Percentiles rank a stretch among this genome's conserved stretches.
These are phyloP conservation scores for Vararia minispora DNA, from an alignment of 768 basidiomycete species.

Conservation along the genomic window DNA sequence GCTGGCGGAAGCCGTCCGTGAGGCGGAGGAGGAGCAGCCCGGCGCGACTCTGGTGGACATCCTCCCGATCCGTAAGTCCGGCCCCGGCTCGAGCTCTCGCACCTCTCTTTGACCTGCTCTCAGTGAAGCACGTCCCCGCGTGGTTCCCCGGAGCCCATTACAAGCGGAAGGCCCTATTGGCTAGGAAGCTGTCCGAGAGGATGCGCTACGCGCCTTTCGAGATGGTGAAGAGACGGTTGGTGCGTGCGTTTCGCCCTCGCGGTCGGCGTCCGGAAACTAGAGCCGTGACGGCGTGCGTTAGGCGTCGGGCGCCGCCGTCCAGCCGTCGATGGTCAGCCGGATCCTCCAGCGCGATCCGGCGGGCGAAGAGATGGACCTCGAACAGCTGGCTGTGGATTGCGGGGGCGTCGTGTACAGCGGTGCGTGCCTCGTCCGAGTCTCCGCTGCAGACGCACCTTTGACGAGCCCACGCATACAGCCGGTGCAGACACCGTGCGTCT, in stretches of 20 bases:
- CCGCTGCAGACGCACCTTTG: too few relatives aligned
- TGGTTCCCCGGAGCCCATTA: conserved; percentile 15
- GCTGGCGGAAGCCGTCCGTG: conserved; percentile 7
- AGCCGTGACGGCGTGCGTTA: too few relatives aligned
- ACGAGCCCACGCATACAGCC: too few relatives aligned
- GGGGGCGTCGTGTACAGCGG: too few relatives aligned
- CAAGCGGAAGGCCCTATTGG: conserved; percentile 3
- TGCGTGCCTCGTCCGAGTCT: too few relatives aligned
- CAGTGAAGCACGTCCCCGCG: conserved; percentile 12
- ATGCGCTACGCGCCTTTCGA: conserved; percentile 9
- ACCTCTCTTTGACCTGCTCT: neutral
- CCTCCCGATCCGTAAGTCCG: neutral
- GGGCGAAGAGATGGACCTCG: too few relatives aligned
- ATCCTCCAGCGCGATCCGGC: too few relatives aligned
- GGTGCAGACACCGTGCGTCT: too few relatives aligned
- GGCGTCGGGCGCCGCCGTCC: too few relatives aligned
- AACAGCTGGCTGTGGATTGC: too few relatives aligned
- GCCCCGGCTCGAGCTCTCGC: neutral
- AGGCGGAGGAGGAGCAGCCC: neutral
- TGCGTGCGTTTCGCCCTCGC: conserved; percentile 2
- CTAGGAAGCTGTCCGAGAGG: neutral
- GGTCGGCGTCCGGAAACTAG: too few relatives aligned
- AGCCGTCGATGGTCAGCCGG: too few relatives aligned
- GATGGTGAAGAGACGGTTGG: conserved; percentile 4
- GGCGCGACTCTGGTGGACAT: neutral